Conservation (phyloP, 805 yeast species). For the Candida silvicultrix region DNA sequence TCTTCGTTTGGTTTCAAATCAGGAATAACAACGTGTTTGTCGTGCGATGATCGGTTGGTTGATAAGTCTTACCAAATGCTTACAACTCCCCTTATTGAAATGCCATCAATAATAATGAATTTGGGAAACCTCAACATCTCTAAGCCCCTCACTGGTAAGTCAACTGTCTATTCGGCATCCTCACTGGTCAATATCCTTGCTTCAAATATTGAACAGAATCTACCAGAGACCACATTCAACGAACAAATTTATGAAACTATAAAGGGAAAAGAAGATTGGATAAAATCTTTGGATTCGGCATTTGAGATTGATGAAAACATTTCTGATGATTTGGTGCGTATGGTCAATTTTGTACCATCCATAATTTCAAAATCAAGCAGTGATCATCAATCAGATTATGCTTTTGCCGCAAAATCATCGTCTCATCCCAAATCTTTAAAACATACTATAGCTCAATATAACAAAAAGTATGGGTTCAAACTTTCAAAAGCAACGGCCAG, state of each 20-base stretch:
- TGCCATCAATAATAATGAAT: neutral
- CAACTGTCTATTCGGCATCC: constrained; percentile 3
- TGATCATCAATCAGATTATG: neutral
- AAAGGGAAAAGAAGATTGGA: constrained; percentile 11
- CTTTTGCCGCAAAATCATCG: neutral
- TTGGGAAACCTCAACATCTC: no score
- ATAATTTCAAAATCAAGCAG: neutral
- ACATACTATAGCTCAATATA: neutral
- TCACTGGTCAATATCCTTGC: constrained; percentile 5
- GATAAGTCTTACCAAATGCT: neutral
- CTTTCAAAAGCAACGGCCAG: neutral
- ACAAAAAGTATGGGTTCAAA: neutral
- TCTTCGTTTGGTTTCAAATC: neutral
- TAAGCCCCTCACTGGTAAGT: neutral
- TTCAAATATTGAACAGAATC: constrained; percentile 1
- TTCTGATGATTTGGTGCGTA: constrained; percentile 5
- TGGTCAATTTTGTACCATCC: neutral
- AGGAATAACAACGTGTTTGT: neutral
- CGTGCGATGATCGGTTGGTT: neutral
- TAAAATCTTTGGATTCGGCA: constrained; percentile 11
- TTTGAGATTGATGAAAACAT: constrained; percentile 15
- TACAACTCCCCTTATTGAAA: neutral
- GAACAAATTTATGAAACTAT: neutral
- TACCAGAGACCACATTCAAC: neutral
- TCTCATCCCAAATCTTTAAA: neutral